Evolutionary conservation across 2,329 filamentous ascomycete species (phyloP), one percentile per base, ranked within the genome.

Genomic region (Aspergillus pseudotamarii): DNA sequence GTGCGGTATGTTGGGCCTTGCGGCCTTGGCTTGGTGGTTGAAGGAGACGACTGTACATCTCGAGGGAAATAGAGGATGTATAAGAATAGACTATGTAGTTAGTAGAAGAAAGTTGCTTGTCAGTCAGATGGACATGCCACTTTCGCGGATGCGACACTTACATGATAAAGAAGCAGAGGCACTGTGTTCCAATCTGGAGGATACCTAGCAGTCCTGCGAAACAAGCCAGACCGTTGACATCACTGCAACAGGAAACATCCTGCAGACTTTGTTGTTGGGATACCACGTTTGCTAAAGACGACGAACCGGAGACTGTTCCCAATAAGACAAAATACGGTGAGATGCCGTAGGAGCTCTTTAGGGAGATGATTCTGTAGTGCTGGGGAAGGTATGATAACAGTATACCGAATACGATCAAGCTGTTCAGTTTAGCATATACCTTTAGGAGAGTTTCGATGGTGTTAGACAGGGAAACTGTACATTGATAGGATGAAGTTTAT

Each of bases 301-400:
- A 92, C 58, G 91, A 96, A 71, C 91, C 91, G 9, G 93, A 96
- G 1, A 94, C 94, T 30, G 91, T 92, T 64, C 95, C 95, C n/a
- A 99, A 88, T 2, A 98, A 86, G 67, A 99, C 89, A 75, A 97
- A 99, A 79, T 94, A 95, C 10, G 95, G 94, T 34, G 94, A 97
- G 66, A 99, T 94, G 66, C 95, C 95, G 77, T 96, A 94, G 26
- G 94, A 96, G 16, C 92, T 95, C 65, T 89, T 88, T 60, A 93
- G 88, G 46, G 86, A 84, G 69, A 97, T 92, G 79, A 99, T 98
- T 73, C 95, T 93, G 77, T 91, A 87, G 79, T 98, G 94, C 76
- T 99, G 95, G 0, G 95, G 95, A 2, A 98, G 85, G 81, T 99
- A 99, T 38, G 94, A 98, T 63, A 96, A 81, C 65, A 97, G 84